A percentile compares a stretch with the other conserved stretches of the same genome.
Conservation (phyloP, 106 monocot genomes). For the Dendrobium catenatum region DNA sequence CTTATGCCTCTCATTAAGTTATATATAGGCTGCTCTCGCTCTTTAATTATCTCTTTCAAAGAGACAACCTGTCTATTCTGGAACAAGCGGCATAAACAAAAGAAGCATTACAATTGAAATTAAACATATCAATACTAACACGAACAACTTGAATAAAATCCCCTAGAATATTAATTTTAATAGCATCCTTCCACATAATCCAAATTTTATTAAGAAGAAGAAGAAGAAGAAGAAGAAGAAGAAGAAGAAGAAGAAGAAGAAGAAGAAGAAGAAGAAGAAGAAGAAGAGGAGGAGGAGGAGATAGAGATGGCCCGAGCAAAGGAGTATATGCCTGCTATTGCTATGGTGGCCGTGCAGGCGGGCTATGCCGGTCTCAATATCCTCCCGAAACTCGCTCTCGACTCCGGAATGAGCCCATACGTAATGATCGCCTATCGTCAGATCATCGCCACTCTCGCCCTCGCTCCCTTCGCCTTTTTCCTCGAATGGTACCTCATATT, state of each 20-base stretch:
- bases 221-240: too few relatives aligned
- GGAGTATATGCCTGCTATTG: slow-evolving; percentile 29
- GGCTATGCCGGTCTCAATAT: slow-evolving; percentile 78
- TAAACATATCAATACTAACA: too few relatives aligned
- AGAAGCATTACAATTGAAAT: too few relatives aligned
- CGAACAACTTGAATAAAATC: too few relatives aligned
- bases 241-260: background rate
- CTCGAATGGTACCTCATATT: slow-evolving; percentile 39
- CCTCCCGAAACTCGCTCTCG: slow-evolving; percentile 77
- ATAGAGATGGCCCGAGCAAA: background rate
- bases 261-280: background rate
- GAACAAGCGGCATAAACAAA: too few relatives aligned
- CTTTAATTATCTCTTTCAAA: background rate
- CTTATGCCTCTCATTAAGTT: background rate
- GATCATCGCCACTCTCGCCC: slow-evolving; percentile 51
- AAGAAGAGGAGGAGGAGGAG: background rate
- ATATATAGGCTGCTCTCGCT: background rate
- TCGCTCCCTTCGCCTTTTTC: slow-evolving; percentile 58
- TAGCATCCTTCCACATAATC: too few relatives aligned
- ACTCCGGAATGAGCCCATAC: slow-evolving; percentile 77
- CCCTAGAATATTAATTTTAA: too few relatives aligned
- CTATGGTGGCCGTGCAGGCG: slow-evolving; percentile 69
- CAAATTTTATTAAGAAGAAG: too few relatives aligned
- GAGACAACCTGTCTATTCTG: too few relatives aligned
- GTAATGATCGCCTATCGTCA: slow-evolving; percentile 78